Conservation (phyloP, 257 asterid genomes). For the Solanum sitiens region DNA sequence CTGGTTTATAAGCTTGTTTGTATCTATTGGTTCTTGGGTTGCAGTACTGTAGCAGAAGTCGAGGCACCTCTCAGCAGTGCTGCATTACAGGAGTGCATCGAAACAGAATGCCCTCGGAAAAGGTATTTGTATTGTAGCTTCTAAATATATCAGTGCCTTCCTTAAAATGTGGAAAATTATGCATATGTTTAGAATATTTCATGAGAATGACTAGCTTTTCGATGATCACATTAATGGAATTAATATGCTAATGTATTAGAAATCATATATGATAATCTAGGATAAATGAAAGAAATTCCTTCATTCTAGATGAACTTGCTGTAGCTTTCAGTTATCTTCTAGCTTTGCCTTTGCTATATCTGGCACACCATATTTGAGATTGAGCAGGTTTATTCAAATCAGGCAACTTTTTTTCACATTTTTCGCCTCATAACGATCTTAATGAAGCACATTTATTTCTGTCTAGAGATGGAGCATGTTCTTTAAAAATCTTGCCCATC, state of each 20-base stretch:
- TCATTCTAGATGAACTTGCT: background rate
- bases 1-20: background rate
- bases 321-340: background rate
- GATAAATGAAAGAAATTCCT: background rate
- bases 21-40: slow-evolving; percentile 3
- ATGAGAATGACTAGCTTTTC: background rate
- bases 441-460: background rate
- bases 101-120: slow-evolving; percentile 52
- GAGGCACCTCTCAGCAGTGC: slow-evolving; percentile 38
- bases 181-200: background rate
- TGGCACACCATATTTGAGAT: background rate
- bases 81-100: slow-evolving; percentile 36
- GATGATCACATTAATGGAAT: background rate
- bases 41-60: slow-evolving; percentile 31
- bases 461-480: background rate
- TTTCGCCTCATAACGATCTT: background rate
- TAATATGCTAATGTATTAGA: background rate
- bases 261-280: background rate
- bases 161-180: background rate
- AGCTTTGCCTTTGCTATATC: background rate
- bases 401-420: background rate
- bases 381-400: background rate
- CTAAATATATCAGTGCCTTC: background rate
- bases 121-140: slow-evolving; percentile 27
- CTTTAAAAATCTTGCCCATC: background rate